Evolutionary conservation across 345 rosid species (phyloP), one percentile per base, ranked within the genome.

Genomic region (Heritiera littoralis): DNA sequence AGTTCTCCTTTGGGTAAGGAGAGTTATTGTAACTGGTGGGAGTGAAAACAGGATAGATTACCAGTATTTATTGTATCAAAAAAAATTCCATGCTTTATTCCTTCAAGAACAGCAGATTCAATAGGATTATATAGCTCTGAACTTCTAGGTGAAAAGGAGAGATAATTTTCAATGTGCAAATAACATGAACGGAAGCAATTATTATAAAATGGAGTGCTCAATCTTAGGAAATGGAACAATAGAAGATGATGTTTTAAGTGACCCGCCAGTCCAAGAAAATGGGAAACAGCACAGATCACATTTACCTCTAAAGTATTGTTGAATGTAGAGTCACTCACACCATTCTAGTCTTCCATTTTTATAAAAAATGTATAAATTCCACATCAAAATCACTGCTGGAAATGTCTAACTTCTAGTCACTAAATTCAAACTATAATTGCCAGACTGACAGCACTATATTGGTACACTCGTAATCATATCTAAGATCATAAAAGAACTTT

Each of bases 371-470:
- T 11, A 11, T 6, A 17, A 72, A 15, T 32, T 72, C 45, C 75
- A 51, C 12, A 32, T 15, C 28, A 9, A 72, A 72, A 52, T 30
- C 75, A 52, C 45, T 15, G 41, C 46, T 52, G 61, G 61, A 35
- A 70, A 52, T 32, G 5, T 52, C 61, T 72, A 72, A 35, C 76
- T 35, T 65, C 46, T 35, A 35, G 43, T 32, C 67, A 13, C 56
- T 48, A 69, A 69, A 17, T 54, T 74, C 35, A 71, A 71, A 49
- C 23, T 32, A 51, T 32, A 32, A 52, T 17, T 52, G 28, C 76
- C 28, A 70, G 41, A 13, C 41, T 70, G 74, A 48, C 56, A 48
- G 55, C 56, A 30, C 68, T 13, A 17, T 18, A 23, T 43, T 60
- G 52, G 7, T 43, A 48, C 20, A 15, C 17, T 40, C 40, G 35